A percentile compares a stretch with the other conserved stretches of the same genome.
Conservation (phyloP, 2,329 filamentous ascomycete genomes). For the Fusarium albosuccineum region DNA sequence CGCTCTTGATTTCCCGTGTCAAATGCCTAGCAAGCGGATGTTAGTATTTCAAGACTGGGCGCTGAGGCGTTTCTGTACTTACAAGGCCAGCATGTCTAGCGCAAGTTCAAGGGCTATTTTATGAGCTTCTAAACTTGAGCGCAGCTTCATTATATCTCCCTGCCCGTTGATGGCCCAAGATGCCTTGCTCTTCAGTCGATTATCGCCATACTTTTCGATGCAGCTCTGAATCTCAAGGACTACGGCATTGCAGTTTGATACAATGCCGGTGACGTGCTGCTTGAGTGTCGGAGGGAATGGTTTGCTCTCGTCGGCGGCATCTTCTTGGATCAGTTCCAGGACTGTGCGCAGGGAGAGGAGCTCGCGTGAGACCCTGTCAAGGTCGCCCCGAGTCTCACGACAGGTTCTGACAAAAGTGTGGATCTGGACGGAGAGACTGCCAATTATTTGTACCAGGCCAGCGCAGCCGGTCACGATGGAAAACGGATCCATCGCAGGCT, state of each 20-base stretch:
- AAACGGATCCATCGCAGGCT: constrained; percentile 20
- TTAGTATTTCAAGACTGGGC: not conserved
- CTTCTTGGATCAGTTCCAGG: constrained; percentile 30
- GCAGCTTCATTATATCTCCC: constrained; percentile 23
- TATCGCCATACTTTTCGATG: constrained; percentile 17
- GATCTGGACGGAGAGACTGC: not conserved
- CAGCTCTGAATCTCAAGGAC: constrained; percentile 10
- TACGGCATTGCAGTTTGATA: constrained; percentile 13
- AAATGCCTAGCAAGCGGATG: not conserved
- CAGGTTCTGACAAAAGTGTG: constrained; percentile 24
- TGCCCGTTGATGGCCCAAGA: constrained; percentile 15
- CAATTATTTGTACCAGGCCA: constrained; percentile 17
- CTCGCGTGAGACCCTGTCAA: constrained; percentile 31
- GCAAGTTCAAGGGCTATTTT: constrained; percentile 24
- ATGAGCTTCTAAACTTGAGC: constrained; percentile 23
- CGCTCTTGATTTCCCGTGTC: constrained; percentile 6
- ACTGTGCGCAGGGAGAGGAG: constrained; percentile 25
- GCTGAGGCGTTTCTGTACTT: not conserved
- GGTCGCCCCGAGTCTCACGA: constrained; percentile 28
- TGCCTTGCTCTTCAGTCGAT: not conserved
- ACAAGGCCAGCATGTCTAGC: constrained; percentile 14
- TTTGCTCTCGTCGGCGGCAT: constrained; percentile 9
- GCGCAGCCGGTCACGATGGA: constrained; percentile 30
- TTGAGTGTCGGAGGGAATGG: constrained; percentile 8
- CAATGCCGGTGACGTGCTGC: constrained; percentile 4